These are phyloP conservation scores for Aplosporella prunicola DNA, from an alignment of 2,329 filamentous ascomycete species.

Conservation along the genomic window DNA sequence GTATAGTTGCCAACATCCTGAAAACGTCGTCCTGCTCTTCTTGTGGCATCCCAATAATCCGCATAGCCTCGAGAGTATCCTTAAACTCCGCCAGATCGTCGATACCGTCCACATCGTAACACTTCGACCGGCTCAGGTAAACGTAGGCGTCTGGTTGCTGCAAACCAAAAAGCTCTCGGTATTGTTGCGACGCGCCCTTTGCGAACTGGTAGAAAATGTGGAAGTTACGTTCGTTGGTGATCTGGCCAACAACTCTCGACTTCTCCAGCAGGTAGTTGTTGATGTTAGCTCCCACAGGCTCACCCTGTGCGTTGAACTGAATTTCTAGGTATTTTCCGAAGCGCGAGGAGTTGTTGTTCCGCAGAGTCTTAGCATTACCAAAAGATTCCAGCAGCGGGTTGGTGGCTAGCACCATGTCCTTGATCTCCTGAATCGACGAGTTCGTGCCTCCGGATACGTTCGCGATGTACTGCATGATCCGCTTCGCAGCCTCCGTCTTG, in stretches of 20 bases:
- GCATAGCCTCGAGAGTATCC: conserved; percentile 91
- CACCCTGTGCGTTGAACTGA: conserved; percentile 84
- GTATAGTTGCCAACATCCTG: conserved; percentile 79
- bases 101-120: conserved; percentile 86
- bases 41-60: conserved; percentile 79
- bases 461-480: conserved; percentile 99
- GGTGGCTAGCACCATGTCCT: conserved; percentile 98
- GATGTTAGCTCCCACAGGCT: conserved; percentile 93
- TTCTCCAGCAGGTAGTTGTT: conserved; percentile 98
- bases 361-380: conserved; percentile 92
- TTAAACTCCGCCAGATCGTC: conserved; percentile 82
- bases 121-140: conserved; percentile 91
- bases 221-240: conserved; percentile 91
- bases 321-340: conserved; percentile 98
- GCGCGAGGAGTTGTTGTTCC: conserved; percentile 97
- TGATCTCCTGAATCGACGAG: conserved; percentile 88
- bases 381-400: conserved; percentile 96
- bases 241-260: conserved; percentile 88
- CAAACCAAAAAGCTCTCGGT: conserved; percentile 66
- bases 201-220: conserved; percentile 99
- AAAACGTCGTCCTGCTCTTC: conserved; percentile 93
- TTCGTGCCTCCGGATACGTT: conserved; percentile 81
- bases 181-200: conserved; percentile 65
- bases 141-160: conserved; percentile 87
- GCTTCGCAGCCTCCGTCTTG: conserved; percentile 97